Evolutionary conservation across 202 grass and related monocot genomes (phyloP).

Genomic region (Hordeum pubiflorum): DNA sequence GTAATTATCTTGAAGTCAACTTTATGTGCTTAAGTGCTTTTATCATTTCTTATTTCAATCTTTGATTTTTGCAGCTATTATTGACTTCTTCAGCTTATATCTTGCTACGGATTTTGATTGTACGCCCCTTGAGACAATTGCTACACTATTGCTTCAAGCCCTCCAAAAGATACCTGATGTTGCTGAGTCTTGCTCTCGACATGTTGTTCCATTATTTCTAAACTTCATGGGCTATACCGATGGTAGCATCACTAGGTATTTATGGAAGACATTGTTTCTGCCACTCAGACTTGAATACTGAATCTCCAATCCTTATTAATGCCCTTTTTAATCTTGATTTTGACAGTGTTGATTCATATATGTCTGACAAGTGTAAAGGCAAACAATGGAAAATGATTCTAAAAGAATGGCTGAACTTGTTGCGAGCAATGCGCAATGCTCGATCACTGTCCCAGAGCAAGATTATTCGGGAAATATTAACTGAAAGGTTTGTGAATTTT

Average conservation of each 20-base stretch:
- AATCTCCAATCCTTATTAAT: conserved; percentile 10
- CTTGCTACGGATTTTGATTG: conserved; percentile 53
- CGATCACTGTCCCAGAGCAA: conserved; percentile 71
- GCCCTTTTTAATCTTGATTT: conserved; percentile 26
- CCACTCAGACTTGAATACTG: neutral
- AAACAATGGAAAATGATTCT: conserved; percentile 77
- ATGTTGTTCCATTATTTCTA: conserved; percentile 84
- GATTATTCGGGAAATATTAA: conserved; percentile 68
- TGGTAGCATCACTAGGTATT: conserved; percentile 57
- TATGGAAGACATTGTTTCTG: conserved; percentile 11
- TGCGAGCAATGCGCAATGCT: conserved; percentile 74
- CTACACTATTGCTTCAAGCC: conserved; percentile 57
- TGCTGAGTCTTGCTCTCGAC: conserved; percentile 77
- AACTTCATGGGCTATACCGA: conserved; percentile 80
- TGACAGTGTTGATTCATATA: conserved; percentile 60
- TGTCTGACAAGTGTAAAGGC: conserved; percentile 56
- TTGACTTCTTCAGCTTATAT: conserved; percentile 54
- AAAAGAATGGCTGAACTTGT: conserved; percentile 88
- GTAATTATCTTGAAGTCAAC: conserved; percentile 2
- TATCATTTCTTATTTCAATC: conserved; percentile 21
- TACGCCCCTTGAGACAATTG: conserved; percentile 54
- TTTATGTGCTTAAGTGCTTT: conserved; percentile 1
- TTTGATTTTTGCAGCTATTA: conserved; percentile 53
- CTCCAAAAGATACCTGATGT: conserved; percentile 87
- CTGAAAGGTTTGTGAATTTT: conserved; percentile 55